These are phyloP conservation scores for Pezicula neosporulosa DNA, from an alignment of 2,329 filamentous ascomycete genomes.

Conservation along the genomic window DNA sequence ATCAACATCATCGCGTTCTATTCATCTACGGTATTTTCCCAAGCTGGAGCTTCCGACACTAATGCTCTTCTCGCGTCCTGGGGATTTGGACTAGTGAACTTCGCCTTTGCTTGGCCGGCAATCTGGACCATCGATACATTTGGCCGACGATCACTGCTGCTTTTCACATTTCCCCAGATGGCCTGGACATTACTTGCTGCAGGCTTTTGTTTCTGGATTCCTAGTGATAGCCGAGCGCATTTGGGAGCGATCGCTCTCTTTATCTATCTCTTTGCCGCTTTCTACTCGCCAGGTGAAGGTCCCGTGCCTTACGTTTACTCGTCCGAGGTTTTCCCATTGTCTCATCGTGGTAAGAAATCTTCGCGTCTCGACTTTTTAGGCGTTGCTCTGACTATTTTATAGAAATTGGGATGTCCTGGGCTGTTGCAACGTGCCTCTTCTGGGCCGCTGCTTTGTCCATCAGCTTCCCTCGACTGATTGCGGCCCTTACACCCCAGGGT, in stretches of 20 bases:
- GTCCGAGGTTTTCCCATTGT: slow-evolving; percentile 65
- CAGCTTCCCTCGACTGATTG: slow-evolving; percentile 28
- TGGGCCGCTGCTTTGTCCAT: slow-evolving; percentile 35
- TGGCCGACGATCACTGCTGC: slow-evolving; percentile 54
- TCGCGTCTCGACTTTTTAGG: too few relatives aligned
- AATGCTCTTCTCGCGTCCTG: slow-evolving; percentile 56
- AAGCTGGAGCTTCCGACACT: slow-evolving; percentile 51
- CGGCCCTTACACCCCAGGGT: background rate
- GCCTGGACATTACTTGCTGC: slow-evolving; percentile 57
- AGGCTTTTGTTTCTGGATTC: slow-evolving; percentile 52
- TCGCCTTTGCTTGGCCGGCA: slow-evolving; percentile 61
- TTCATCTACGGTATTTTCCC: slow-evolving; percentile 55
- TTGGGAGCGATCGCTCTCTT: slow-evolving; percentile 52
- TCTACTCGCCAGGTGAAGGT: slow-evolving; percentile 64
- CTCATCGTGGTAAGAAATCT: slow-evolving; percentile 43
- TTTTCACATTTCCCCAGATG: slow-evolving; percentile 65
- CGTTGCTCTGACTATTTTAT: too few relatives aligned
- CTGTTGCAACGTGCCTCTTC: slow-evolving; percentile 36
- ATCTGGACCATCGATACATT: slow-evolving; percentile 64
- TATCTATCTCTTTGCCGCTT: slow-evolving; percentile 57
- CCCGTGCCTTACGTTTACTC: slow-evolving; percentile 28
- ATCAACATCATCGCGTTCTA: slow-evolving; percentile 66
- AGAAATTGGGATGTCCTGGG: slow-evolving; percentile 68
- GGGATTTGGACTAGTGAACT: slow-evolving; percentile 62
- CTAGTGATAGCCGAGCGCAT: slow-evolving; percentile 32